These are phyloP conservation scores for Dalechampia spathulata DNA, from an alignment of 441 rosid genomes.

Conservation along the genomic window DNA sequence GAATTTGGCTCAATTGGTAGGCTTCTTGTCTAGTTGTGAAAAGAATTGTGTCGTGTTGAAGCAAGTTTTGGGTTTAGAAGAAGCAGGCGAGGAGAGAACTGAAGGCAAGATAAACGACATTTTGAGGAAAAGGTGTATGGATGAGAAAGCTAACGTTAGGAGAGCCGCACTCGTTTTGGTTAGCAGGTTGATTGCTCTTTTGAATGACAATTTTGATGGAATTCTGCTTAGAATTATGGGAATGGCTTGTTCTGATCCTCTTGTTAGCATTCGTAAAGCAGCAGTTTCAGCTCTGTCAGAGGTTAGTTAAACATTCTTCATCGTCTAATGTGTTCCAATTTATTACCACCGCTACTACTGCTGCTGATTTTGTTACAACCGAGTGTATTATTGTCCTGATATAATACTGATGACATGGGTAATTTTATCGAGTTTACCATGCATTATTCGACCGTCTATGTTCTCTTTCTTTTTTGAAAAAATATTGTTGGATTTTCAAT, in stretches of 20 bases:
- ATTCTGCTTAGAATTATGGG: slow-evolving; percentile 69
- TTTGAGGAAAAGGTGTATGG: slow-evolving; percentile 69
- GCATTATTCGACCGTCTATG: neutral
- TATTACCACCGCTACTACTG: too few species aligned
- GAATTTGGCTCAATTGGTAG: slow-evolving; percentile 73
- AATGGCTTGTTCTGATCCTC: slow-evolving; percentile 89
- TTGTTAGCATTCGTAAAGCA: slow-evolving; percentile 87
- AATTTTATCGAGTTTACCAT: neutral
- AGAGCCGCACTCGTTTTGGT: slow-evolving; percentile 77
- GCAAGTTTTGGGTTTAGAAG: slow-evolving; percentile 43
- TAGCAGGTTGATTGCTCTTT: slow-evolving; percentile 55
- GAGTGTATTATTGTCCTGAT: neutral
- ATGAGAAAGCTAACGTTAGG: slow-evolving; percentile 85
- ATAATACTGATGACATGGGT: neutral
- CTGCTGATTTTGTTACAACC: neutral
- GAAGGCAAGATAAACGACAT: slow-evolving; percentile 48
- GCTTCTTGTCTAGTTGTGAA: slow-evolving; percentile 42
- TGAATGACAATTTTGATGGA: slow-evolving; percentile 61
- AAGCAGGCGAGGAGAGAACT: neutral
- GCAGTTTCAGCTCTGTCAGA: slow-evolving; percentile 86
- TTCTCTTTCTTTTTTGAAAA: slow-evolving; percentile 11
- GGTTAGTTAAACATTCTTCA: slow-evolving; percentile 40
- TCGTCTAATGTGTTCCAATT: slow-evolving; percentile 4
- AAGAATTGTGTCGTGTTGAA: slow-evolving; percentile 39
- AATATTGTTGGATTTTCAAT: neutral